Base-by-base conservation (phyloP, 75 land plant species). In the Ceratopteris richardii region DNA sequence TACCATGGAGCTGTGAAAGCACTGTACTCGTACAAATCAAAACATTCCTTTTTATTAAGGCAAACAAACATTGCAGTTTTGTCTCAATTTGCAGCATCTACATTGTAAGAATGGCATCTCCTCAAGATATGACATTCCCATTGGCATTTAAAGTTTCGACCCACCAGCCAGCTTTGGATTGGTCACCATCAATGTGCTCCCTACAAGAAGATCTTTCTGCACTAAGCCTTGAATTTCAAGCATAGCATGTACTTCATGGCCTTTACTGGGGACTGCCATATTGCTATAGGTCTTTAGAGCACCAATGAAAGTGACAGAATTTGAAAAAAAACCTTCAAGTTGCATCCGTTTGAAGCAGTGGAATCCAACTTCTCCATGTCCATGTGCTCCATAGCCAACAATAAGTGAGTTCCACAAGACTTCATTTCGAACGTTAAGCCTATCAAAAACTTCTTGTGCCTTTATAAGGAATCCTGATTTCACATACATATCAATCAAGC, bases 271-370 rank as follows among this genome's bases (percentile, higher is more conserved):
- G 22, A 50, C 21, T 29, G 36, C 57, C 16, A 48, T 3, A 27
- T 44, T 52, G 1, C 61, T 50, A 48, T 61, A 70, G 1, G 73
- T 66, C 29, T 70, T 64, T 9, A 64, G 39, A 2, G 64, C 54
- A 18, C 47, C 26, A 10, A 58, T 51, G 26, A 64, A 71, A 0
- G 53, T 60, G 43, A 64, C 56, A 23, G 33, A 2, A 46, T 46
- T 17, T 46, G 48, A 17, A 2, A 17, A 46, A 17, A 46, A 7
- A 2, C 48, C 48, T 20, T 46, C 48, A 4, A 46, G 21, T 14
- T 46, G 48, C 48, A 46, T 46, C 21, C 1, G 48, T 3, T 46
- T 20, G 4, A 46, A 46, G 14, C 4, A n/a, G 4, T 3, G 2
- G 2, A 46, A 17, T 46, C 14, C 48, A 7, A 7, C 48, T 20